A percentile compares a stretch with the other conserved stretches of the same genome.
phyloP scores from a whole-genome alignment of 768 basidiomycete species.

The Tulasnella sp. region DNA sequence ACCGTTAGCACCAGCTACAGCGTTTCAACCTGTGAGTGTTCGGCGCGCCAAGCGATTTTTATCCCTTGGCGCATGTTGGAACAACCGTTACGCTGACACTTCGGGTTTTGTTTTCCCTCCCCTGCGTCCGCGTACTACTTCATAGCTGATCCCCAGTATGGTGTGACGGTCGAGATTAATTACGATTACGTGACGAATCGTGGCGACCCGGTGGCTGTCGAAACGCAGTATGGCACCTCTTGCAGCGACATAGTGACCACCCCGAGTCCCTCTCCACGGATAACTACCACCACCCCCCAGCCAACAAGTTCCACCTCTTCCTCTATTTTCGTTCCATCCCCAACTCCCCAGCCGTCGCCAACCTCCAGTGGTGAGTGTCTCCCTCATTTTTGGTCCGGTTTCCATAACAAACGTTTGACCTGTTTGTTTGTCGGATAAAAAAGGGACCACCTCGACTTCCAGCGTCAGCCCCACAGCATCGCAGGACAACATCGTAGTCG shows the following conservation, averaged over 20 bases:
- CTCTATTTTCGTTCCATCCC: background rate
- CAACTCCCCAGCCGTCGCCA: background rate
- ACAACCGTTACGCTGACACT: background rate
- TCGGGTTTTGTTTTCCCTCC: no score
- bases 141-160: background rate
- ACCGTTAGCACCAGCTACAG: background rate
- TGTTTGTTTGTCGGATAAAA: background rate
- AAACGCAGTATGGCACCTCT: background rate
- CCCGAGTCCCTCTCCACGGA: background rate
- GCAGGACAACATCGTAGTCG: background rate
- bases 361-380: background rate
- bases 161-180: background rate
- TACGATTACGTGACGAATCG: background rate
- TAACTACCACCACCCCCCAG: background rate
- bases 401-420: background rate
- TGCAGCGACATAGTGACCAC: background rate
- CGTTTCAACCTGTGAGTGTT: background rate
- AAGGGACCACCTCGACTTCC: background rate
- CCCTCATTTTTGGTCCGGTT: background rate
- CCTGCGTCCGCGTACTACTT: no score
- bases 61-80: no score
- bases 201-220: background rate
- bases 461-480: background rate
- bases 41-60: no score
- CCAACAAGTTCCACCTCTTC: background rate